These are phyloP conservation scores for Zalerion maritima DNA, from an alignment of 495 filamentous ascomycete species.

Conservation along the genomic window DNA sequence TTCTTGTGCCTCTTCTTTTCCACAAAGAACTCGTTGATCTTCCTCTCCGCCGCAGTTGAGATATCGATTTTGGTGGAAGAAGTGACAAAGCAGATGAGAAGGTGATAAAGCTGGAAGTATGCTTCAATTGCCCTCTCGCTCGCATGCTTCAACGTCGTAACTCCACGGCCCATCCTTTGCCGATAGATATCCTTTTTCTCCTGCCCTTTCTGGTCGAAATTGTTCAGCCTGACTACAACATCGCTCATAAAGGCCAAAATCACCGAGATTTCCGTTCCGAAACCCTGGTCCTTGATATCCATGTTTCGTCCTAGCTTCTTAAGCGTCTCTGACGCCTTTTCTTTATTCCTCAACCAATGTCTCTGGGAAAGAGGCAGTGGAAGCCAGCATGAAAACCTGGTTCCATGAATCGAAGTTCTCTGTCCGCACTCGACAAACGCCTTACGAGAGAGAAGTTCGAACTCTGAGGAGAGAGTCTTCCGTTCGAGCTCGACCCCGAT, in stretches of 20 bases:
- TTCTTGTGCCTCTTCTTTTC: constrained; percentile 23
- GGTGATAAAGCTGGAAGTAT: constrained; percentile 39
- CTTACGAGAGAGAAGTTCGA: constrained; percentile 30
- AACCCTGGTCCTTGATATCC: too few species aligned
- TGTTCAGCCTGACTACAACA: constrained; percentile 33
- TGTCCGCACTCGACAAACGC: constrained; percentile 19
- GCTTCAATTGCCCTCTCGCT: constrained; percentile 38
- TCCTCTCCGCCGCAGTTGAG: constrained; percentile 11
- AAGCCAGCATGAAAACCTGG: constrained; percentile 29
- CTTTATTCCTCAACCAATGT: constrained; percentile 27
- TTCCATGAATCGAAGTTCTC: constrained; percentile 23
- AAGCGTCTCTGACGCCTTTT: too few species aligned
- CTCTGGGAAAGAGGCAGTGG: constrained; percentile 31
- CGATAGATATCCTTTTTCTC: constrained; percentile 1
- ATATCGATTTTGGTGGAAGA: too few species aligned
- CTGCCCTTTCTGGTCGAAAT: too few species aligned
- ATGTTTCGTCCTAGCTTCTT: too few species aligned
- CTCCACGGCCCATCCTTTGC: not conserved
- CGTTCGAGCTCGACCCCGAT: constrained; percentile 24
- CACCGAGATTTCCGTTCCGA: too few species aligned
- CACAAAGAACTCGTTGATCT: constrained; percentile 19
- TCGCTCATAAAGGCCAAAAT: constrained; percentile 38
- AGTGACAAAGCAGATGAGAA: constrained; percentile 36
- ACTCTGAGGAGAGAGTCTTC: constrained; percentile 22
- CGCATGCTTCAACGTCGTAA: constrained; percentile 25